phyloP scores from a whole-genome alignment of 2,329 filamentous ascomycete species.

The Ramularia collo-cygni region DNA sequence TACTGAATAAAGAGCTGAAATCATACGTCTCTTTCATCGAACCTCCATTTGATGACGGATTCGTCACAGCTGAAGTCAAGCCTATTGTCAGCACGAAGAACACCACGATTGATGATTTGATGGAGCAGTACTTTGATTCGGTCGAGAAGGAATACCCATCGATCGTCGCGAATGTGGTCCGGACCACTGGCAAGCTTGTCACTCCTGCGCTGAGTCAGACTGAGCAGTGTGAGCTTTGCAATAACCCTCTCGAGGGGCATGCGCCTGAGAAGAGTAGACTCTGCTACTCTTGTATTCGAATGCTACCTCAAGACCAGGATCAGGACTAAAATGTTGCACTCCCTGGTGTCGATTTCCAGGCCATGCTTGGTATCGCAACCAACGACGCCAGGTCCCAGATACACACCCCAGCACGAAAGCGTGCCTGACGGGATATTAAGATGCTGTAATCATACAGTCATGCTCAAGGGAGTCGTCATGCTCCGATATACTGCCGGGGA shows the following conservation, averaged over 20 bases:
- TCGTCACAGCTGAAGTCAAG: slow-evolving; percentile 28
- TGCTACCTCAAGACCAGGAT: slow-evolving; percentile 8
- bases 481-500: too few relatives aligned
- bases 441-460: too few relatives aligned
- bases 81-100: slow-evolving; percentile 59
- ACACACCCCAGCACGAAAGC: too few relatives aligned
- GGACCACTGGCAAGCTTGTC: slow-evolving; percentile 77
- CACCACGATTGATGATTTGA: slow-evolving; percentile 83
- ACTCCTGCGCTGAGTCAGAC: slow-evolving; percentile 33
- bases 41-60: slow-evolving; percentile 33
- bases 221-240: slow-evolving; percentile 59
- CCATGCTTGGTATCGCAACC: too few relatives aligned
- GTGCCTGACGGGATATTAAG: too few relatives aligned
- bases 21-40: slow-evolving; percentile 49
- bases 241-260: slow-evolving; percentile 49
- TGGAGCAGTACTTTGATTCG: slow-evolving; percentile 78
- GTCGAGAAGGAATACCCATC: slow-evolving; percentile 83
- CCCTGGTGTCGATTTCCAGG: too few relatives aligned
- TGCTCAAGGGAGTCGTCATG: too few relatives aligned
- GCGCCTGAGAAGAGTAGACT: slow-evolving; percentile 35
- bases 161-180: slow-evolving; percentile 91
- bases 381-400: too few relatives aligned
- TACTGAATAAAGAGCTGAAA: slow-evolving; percentile 73
- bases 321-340: too few relatives aligned
- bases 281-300: slow-evolving; percentile 63